Conservation (phyloP, 176 grass and related monocot species). For the Olyra latifolia region DNA sequence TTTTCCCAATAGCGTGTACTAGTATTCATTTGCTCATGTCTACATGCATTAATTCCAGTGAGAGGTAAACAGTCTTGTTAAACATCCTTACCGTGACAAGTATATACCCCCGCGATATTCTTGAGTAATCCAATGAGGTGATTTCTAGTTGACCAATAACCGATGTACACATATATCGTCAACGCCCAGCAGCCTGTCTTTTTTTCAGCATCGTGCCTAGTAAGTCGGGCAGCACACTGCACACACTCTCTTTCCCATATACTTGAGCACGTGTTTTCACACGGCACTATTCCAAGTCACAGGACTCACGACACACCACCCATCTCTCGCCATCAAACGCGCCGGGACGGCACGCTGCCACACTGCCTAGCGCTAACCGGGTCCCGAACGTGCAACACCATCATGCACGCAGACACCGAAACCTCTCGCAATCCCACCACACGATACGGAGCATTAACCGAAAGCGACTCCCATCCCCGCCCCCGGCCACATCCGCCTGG, state of each 20-base stretch:
- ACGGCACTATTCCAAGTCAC: background rate
- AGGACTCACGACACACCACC: background rate
- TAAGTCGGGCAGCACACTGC: background rate
- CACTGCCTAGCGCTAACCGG: background rate
- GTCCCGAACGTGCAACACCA: background rate
- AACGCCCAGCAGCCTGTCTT: background rate
- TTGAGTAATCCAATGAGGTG: no score
- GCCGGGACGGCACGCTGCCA: background rate
- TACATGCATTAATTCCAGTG: background rate
- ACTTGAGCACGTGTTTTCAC: background rate
- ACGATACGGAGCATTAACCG: background rate
- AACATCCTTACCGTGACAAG: background rate
- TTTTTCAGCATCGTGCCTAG: background rate
- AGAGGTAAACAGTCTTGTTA: background rate
- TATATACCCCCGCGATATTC: background rate
- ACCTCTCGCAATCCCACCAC: background rate
- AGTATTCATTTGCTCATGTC: background rate
- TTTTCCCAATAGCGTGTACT: no score
- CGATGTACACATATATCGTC: background rate
- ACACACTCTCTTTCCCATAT: background rate
- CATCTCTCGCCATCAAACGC: background rate
- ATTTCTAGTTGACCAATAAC: background rate
- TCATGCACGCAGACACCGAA: background rate
- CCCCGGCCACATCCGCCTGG: constrained; percentile 7
- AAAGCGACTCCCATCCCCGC: background rate